Evolutionary conservation across 305 asterid genomes (phyloP), one percentile per base, ranked within the genome.

Genomic region (Plantago lanceolata): DNA sequence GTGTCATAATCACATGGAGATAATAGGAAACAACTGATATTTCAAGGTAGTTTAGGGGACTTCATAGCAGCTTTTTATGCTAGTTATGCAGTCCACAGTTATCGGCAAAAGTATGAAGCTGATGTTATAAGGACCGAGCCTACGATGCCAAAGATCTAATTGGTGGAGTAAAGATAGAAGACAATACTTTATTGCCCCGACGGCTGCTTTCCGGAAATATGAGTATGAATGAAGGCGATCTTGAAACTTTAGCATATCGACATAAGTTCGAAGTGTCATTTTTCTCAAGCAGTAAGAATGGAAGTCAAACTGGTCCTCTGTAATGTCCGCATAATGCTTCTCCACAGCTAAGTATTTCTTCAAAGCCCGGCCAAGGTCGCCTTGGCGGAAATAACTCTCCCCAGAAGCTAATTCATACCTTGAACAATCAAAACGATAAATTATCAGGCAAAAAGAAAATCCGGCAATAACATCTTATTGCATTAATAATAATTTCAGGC

Each of bases 391-490:
- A 78, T 85, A 89, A 70, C 98, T 93, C 80, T 87, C 96, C 58
- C 98, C 98, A 58, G 97, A 89, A 35, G 94, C 96, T 70, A 94
- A 77, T 77, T 94, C 99, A 84, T 85, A 94, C 99, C 99, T 93
- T 76, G 37, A 31, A 59, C 67, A 51, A 67, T 74, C 71, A 18
- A 58, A 19, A 65, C 67, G 31, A 75, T 48, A 58, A 45, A 19
- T 43, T 58, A 48, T 65, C 69, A 47, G 50, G 50, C 17, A 35
- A 55, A 63, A 70, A 16, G 54, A 44, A 65, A 48, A 53, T 55
- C 59, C 1, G 35, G 15, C 28, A 63, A 45, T 3, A 57, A 55
- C 44, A 63, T 26, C 35, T 28, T 40, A 67, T 3, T 15, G 14
- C 18, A 49, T 63, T 28, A 45, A 68, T 28, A 45, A 68, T 33